Base-by-base conservation (phyloP, 1,284 basidiomycete genomes). In the Moniliella sp. region DNA sequence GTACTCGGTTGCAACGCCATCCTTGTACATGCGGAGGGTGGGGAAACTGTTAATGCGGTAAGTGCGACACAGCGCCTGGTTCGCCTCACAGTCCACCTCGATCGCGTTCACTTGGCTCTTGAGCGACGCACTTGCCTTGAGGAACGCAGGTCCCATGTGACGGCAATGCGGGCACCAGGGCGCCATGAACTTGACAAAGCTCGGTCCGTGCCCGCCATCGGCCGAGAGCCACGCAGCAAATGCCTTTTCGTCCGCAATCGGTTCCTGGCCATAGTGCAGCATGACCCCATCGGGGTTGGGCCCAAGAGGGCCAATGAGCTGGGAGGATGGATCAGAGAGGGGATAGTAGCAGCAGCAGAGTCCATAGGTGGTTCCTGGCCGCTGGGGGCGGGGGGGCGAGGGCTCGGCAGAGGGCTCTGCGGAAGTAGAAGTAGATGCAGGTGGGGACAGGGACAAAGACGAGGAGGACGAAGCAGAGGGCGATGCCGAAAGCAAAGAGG, bases 131-230 rank as follows among this genome's bases (percentile, higher is more conserved):
- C 42, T 47, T 8, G 54, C 37, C 27, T 45, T 28, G 29, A 39
- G 36, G 36, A 39, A 58, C 4, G 48, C 45, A 1, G 34, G 27
- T 0, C 46, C 50, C 56, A 58, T 58, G 14, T 49, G 46, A 14
- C 43, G 38, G 41, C 56, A 58, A 32, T 58, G 56, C 8, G 54
- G 56, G 29, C 56, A 58, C 48, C 52, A 57, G 1, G 56, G 50
- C n/a, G 50, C 52, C 27, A 46, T 55, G 33, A 56, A 57, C 28
- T 57, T 57, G 37, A 57, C 52, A 30, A 57, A 54, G 5, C 43
- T 45, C 3, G 48, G 36, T 15, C 52, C 51, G 27, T 48, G 43
- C n/a, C 46, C 45, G 4, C 36, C 41, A 2, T 48, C 42, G n/a
- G 41, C 31, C 23, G 35, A 39, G 18, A 57, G 42, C 36, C 39